Percentiles rank a stretch among this genome's conserved stretches.
These are phyloP conservation scores for Geotrichum phurueaensis DNA, from an alignment of 1,139 yeast species.

Conservation along the genomic window DNA sequence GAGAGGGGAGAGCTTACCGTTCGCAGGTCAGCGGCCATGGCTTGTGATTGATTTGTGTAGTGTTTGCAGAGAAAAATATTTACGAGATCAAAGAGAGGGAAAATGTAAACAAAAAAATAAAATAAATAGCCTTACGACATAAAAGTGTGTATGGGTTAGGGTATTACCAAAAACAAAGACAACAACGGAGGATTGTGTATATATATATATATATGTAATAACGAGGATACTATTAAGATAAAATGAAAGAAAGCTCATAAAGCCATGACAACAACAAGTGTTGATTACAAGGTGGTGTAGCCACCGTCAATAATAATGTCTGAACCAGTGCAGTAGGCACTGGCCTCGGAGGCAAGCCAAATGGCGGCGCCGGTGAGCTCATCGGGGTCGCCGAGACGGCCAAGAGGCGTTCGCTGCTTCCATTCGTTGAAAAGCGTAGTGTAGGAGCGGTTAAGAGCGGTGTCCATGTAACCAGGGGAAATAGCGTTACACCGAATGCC, in stretches of 20 bases:
- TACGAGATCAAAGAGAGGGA: neutral
- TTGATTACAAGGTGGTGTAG: slow-evolving; percentile 40
- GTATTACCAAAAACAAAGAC: neutral
- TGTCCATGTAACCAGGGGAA: slow-evolving; percentile 54
- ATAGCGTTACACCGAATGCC: slow-evolving; percentile 51
- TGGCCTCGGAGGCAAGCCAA: slow-evolving; percentile 58
- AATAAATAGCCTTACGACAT: too few relatives aligned
- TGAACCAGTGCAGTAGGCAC: slow-evolving; percentile 60
- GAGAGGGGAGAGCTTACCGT: neutral
- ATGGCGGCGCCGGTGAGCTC: slow-evolving; percentile 67
- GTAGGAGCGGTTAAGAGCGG: slow-evolving; percentile 50
- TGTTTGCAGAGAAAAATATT: neutral
- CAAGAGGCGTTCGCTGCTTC: slow-evolving; percentile 60
- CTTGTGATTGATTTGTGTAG: neutral
- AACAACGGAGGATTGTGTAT: neutral
- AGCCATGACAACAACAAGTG: neutral
- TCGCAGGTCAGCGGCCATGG: neutral
- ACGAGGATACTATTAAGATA: neutral
- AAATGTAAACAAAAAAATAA: neutral
- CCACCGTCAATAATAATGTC: slow-evolving; percentile 68
- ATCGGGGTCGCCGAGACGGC: slow-evolving; percentile 60
- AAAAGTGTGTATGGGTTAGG: neutral
- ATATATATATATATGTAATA: neutral
- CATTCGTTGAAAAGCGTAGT: slow-evolving; percentile 46
- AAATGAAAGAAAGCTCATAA: neutral